Percentiles rank a stretch among this genome's conserved stretches.
These are phyloP conservation scores for Climacium dendroides DNA, from an alignment of 225 moss, liverwort and hornwort genomes.

Conservation along the genomic window DNA sequence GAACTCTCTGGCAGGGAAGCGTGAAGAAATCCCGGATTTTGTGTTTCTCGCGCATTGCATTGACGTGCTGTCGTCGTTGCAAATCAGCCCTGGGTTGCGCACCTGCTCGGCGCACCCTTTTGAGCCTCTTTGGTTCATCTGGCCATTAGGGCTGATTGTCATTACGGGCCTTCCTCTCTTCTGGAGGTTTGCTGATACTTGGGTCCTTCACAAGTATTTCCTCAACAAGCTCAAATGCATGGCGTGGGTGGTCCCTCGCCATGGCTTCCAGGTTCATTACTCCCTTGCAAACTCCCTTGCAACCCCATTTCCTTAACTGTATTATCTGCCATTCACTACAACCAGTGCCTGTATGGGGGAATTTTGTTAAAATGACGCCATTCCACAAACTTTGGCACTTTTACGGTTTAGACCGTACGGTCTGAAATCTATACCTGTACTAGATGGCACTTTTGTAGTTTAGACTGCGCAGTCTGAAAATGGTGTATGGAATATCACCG, in stretches of 20 bases:
- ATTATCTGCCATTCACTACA: too few species aligned
- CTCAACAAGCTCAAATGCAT: slow-evolving; percentile 46
- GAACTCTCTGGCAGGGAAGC: slow-evolving; percentile 25
- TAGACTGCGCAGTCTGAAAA: too few species aligned
- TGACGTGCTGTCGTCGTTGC: slow-evolving; percentile 52
- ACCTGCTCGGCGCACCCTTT: slow-evolving; percentile 44
- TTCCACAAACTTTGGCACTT: too few species aligned
- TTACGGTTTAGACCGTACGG: too few species aligned
- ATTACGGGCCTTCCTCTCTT: not conserved
- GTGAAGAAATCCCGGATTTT: slow-evolving; percentile 62
- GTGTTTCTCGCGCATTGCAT: slow-evolving; percentile 88
- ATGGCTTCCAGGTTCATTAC: slow-evolving; percentile 64
- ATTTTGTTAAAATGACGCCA: too few species aligned
- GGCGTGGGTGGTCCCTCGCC: slow-evolving; percentile 84
- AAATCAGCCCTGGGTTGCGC: slow-evolving; percentile 52
- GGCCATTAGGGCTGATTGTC: not conserved
- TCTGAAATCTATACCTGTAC: too few species aligned
- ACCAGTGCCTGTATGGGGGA: not conserved
- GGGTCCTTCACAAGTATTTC: slow-evolving; percentile 57
- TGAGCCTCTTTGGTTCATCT: slow-evolving; percentile 39
- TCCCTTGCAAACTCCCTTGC: not conserved
- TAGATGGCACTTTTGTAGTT: too few species aligned
- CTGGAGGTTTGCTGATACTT: slow-evolving; percentile 42
- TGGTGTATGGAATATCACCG: too few species aligned
- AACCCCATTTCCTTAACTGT: not conserved